Evolutionary conservation across 441 rosid genomes (phyloP).

Genomic region (Isatis lusitanica): DNA sequence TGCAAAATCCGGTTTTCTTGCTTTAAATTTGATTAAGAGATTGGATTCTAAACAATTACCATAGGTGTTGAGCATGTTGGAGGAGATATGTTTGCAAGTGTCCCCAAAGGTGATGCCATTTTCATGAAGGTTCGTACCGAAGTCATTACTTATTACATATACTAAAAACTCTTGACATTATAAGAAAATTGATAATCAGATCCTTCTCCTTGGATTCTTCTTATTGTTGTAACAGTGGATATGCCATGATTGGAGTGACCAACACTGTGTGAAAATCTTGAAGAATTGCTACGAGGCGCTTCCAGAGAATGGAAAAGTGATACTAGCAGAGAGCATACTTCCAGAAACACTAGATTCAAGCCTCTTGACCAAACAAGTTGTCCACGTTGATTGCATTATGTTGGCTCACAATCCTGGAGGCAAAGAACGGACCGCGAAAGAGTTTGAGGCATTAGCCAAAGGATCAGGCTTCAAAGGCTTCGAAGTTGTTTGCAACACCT

Average conservation of each 20-base stretch:
- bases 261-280: conserved; percentile 60
- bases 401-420: conserved; percentile 82
- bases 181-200: not conserved
- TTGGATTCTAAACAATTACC: not conserved
- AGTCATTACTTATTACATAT: not conserved
- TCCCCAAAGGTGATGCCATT: conserved; percentile 72
- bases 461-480: conserved; percentile 35
- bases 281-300: conserved; percentile 69
- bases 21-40: not conserved
- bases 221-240: conserved; percentile 56
- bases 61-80: conserved; percentile 75
- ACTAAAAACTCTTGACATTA: not conserved
- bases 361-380: conserved; percentile 51
- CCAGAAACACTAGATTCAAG: conserved; percentile 64
- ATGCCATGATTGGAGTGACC: conserved; percentile 84
- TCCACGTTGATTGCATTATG: conserved; percentile 73
- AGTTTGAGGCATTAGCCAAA: conserved; percentile 69
- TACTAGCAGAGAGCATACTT: conserved; percentile 62
- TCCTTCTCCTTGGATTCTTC: not conserved
- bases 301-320: conserved; percentile 69
- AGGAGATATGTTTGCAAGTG: conserved; percentile 79
- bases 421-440: conserved; percentile 80
- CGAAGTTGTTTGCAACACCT: conserved; percentile 49
- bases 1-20: not conserved
- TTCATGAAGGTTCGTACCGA: conserved; percentile 66